Percentiles rank a stretch among this genome's conserved stretches.
phyloP scores from a whole-genome alignment of 2,329 filamentous ascomycete genomes.

The Nothopassalora personata region DNA sequence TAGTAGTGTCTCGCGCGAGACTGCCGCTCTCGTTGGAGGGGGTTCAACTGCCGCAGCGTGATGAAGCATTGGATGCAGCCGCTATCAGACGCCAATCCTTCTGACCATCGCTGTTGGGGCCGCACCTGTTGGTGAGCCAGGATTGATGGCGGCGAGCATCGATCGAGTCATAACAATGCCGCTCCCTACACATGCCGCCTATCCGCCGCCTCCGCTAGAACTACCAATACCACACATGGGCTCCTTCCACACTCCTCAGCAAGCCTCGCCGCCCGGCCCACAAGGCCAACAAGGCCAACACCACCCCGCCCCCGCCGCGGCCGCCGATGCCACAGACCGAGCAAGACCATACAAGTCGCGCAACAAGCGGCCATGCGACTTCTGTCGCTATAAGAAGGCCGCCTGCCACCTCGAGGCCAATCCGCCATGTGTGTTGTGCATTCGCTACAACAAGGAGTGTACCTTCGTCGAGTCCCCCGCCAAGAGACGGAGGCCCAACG shows the following conservation, averaged over 20 bases:
- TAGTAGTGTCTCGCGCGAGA: not conserved
- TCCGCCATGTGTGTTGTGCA: slow-evolving; percentile 42
- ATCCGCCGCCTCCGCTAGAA: slow-evolving; percentile 8
- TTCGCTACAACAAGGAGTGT: slow-evolving; percentile 40
- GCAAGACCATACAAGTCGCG: slow-evolving; percentile 35
- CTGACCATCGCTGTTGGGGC: not conserved
- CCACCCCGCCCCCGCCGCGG: slow-evolving; percentile 7
- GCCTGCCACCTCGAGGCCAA: slow-evolving; percentile 41
- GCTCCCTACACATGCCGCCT: slow-evolving; percentile 4
- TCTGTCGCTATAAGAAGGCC: slow-evolving; percentile 43
- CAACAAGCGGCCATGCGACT: slow-evolving; percentile 43
- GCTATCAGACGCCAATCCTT: not conserved
- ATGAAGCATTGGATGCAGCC: not conserved
- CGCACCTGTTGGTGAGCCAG: not conserved
- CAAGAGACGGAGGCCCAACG: slow-evolving; percentile 31
- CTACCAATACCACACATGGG: not conserved
- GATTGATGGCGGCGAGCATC: not conserved
- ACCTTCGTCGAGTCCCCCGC: slow-evolving; percentile 41
- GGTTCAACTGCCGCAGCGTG: not conserved
- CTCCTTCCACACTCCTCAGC: slow-evolving; percentile 2
- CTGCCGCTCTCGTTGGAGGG: not conserved
- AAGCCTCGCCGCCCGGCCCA: not conserved
- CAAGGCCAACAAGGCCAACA: not conserved
- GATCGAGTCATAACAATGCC: not conserved
- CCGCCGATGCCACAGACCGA: slow-evolving; percentile 22